Base-by-base conservation (phyloP, 163 green algal species). In the Chlorella variabilis region DNA sequence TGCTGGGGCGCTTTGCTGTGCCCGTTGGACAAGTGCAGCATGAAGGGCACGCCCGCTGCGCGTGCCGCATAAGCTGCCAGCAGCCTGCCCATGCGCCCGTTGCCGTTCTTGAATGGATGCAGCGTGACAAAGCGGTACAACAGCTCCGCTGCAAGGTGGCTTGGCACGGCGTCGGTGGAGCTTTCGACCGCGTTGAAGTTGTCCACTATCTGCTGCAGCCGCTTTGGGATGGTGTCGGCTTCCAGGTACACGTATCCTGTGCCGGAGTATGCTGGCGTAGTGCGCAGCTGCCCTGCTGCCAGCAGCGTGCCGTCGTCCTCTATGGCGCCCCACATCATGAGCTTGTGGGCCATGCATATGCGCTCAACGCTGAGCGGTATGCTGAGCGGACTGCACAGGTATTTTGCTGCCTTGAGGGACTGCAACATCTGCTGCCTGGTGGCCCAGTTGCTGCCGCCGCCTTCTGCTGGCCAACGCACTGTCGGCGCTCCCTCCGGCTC, bases 51-150 rank as follows among this genome's bases (percentile, higher is more conserved):
- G 59, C 59, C 59, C 59, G 59, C 29, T 38, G 59, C 59, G n/a
- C 59, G n/a, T 38, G 59, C 59, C 27, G 59, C 59, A 38, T 67
- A 67, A 38, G 59, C 59, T 11, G 59, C 59, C 59, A 67, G 59
- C 59, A 67, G 59, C 59, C 59, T 67, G 59, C 59, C 38, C 59
- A 67, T 67, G 59, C 59, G 59, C 59, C 59, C 59, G 29, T 67
- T 67, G 59, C 59, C 59, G 59, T 67, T 67, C 29, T 67, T 17
- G 59, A 67, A 67, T 4, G 59, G 59, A 67, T 67, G 59, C 51
- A 62, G 51, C 51, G 51, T 62, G 51, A 62, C 51, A 62, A 62
- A 62, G 51, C 51, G 51, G 20, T 62, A 62, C 51, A 62, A n/a
- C 51, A 62, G 51, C 51, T 62, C 51, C 20, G 51, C 51, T 62